These are phyloP conservation scores for Zygosaccharomyces pseudobailii DNA, from an alignment of 1,139 yeast species.

Conservation along the genomic window DNA sequence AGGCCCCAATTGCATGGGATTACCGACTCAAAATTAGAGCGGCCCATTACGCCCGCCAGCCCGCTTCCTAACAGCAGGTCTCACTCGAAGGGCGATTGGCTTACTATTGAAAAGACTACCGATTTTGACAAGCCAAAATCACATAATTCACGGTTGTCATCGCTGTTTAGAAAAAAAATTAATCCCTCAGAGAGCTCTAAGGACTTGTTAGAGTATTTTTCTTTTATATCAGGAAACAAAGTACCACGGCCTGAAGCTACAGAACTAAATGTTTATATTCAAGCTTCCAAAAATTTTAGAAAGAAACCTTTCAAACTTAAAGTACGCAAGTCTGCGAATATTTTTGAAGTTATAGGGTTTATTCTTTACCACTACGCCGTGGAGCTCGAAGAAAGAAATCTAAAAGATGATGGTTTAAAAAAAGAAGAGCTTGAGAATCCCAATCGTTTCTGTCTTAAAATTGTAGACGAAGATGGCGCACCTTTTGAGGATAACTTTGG, in stretches of 20 bases:
- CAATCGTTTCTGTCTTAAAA: slow-evolving; percentile 58
- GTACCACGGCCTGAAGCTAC: slow-evolving; percentile 33
- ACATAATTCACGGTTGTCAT: slow-evolving; percentile 30
- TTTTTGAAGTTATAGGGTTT: slow-evolving; percentile 63
- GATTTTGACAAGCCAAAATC: slow-evolving; percentile 12
- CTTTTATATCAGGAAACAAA: slow-evolving; percentile 44
- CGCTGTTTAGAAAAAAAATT: slow-evolving; percentile 32
- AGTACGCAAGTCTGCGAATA: slow-evolving; percentile 44
- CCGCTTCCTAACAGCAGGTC: neutral
- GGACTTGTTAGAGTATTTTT: slow-evolving; percentile 53
- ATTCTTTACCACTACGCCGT: slow-evolving; percentile 39
- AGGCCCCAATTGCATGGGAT: slow-evolving; percentile 12
- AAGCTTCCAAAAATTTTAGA: slow-evolving; percentile 28
- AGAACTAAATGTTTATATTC: slow-evolving; percentile 36
- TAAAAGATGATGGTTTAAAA: slow-evolving; percentile 20
- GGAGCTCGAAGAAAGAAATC: slow-evolving; percentile 19
- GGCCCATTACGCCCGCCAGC: slow-evolving; percentile 2
- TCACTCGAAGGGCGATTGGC: slow-evolving; percentile 15
- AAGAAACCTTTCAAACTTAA: slow-evolving; percentile 33
- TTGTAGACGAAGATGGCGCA: slow-evolving; percentile 78
- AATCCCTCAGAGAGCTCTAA: slow-evolving; percentile 34
- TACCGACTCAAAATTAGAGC: slow-evolving; percentile 2
- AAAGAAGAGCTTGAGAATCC: slow-evolving; percentile 40
- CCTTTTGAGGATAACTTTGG: slow-evolving; percentile 73
- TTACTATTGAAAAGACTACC: slow-evolving; percentile 21